These are phyloP conservation scores for barley (Hordeum vulgare) DNA, from an alignment of 176 grass and related monocot genomes.

Conservation along the genomic window DNA sequence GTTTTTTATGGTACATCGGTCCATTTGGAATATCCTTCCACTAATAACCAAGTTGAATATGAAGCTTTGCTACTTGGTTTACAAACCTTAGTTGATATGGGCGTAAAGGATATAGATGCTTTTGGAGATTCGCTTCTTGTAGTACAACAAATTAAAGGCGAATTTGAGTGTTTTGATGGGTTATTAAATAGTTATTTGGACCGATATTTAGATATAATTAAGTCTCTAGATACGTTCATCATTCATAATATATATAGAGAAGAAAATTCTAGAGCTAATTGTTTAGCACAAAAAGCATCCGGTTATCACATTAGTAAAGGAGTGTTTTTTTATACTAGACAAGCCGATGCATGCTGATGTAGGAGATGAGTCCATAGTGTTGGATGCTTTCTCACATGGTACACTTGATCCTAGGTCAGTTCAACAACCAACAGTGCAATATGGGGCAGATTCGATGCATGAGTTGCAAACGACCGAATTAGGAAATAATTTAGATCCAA, in stretches of 20 bases:
- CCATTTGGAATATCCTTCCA: not conserved
- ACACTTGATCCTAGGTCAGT: no score
- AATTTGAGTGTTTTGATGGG: not conserved
- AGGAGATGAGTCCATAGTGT: no score
- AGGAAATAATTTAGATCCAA: not conserved
- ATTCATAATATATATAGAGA: no score
- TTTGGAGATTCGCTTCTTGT: not conserved
- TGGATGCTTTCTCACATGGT: no score
- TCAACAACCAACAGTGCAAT: no score
- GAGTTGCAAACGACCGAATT: not conserved
- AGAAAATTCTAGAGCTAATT: not conserved
- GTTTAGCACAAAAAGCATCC: no score
- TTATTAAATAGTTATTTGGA: not conserved
- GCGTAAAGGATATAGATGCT: not conserved
- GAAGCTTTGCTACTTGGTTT: not conserved
- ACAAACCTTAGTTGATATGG: not conserved
- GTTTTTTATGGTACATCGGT: not conserved
- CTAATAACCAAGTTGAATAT: not conserved
- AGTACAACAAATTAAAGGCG: not conserved
- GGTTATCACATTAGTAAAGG: not conserved
- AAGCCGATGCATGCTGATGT: not conserved
- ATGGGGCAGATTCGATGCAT: not conserved
- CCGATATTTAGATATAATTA: not conserved
- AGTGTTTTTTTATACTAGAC: not conserved
- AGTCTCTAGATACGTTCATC: not conserved